Evolutionary conservation across 2,329 filamentous ascomycete genomes (phyloP).

Genomic region (Akanthomyces dipterigenus): DNA sequence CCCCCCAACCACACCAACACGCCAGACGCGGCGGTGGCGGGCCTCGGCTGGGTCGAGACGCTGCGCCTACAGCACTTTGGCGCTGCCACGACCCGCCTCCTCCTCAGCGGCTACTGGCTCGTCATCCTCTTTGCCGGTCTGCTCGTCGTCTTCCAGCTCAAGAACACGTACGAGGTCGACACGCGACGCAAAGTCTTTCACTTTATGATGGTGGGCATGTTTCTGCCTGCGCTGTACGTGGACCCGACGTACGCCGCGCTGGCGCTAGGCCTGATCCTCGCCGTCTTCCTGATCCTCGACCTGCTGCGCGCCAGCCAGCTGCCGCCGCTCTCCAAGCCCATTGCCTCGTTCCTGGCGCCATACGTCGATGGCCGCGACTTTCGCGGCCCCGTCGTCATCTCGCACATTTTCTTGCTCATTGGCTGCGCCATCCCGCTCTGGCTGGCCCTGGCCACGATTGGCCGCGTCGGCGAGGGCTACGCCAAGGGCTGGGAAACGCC

Average conservation of each 20-base stretch:
- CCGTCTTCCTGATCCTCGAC: slow-evolving; percentile 82
- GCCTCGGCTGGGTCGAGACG: slow-evolving; percentile 56
- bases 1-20: slow-evolving; percentile 38
- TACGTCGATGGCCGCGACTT: slow-evolving; percentile 94
- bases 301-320: slow-evolving; percentile 85
- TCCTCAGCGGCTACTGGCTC: slow-evolving; percentile 68
- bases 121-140: slow-evolving; percentile 64
- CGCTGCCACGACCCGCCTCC: slow-evolving; percentile 72
- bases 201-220: slow-evolving; percentile 96
- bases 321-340: slow-evolving; percentile 77
- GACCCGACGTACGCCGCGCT: slow-evolving; percentile 80
- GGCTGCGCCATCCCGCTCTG: slow-evolving; percentile 93
- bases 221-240: slow-evolving; percentile 77
- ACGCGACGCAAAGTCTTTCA: slow-evolving; percentile 96
- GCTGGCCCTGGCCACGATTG: slow-evolving; percentile 69
- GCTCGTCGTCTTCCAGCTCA: slow-evolving; percentile 65
- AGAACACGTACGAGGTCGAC: slow-evolving; percentile 79
- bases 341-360: slow-evolving; percentile 81
- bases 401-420: slow-evolving; percentile 90
- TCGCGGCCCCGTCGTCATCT: slow-evolving; percentile 88
- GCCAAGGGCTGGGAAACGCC: slow-evolving; percentile 70
- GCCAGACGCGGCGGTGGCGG: slow-evolving; percentile 31
- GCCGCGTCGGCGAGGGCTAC: slow-evolving; percentile 47
- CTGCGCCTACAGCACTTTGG: slow-evolving; percentile 61
- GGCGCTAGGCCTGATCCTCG: slow-evolving; percentile 71